phyloP scores from a whole-genome alignment of 768 basidiomycete species.

The Termitomyces sp. region DNA sequence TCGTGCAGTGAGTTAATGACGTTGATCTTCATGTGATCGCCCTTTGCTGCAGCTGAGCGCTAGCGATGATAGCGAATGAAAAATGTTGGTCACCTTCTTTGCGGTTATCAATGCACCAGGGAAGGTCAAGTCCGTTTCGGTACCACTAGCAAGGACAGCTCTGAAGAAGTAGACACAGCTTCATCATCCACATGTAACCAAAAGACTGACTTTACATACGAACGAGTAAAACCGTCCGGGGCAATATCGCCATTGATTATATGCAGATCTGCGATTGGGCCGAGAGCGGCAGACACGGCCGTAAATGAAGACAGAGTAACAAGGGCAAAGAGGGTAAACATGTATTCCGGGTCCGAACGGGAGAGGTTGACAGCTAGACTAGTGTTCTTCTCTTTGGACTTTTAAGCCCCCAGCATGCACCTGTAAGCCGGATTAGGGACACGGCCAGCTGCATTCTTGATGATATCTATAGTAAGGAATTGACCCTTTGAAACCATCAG shows the following conservation, averaged over 20 bases:
- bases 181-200: neutral
- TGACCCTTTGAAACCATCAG: neutral
- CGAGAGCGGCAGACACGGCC: constrained; percentile 1
- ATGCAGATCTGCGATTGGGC: neutral
- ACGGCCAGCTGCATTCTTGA: neutral
- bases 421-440: neutral
- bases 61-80: neutral
- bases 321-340: neutral
- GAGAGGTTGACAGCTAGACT: neutral
- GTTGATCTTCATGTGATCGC: constrained; percentile 1
- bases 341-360: neutral
- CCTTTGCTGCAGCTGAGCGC: neutral
- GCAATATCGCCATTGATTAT: neutral
- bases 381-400: neutral
- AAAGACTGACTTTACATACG: neutral
- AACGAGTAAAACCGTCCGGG: neutral
- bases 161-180: neutral
- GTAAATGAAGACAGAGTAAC: neutral
- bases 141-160: neutral
- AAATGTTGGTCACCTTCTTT: neutral
- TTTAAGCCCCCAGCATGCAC: neutral
- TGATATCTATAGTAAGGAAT: neutral
- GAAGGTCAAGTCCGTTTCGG: neutral
- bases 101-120: neutral
- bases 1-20: neutral